Percentiles rank a stretch among this genome's conserved stretches.
phyloP scores from a whole-genome alignment of 495 filamentous ascomycete genomes.

The Hamigera avellanea region DNA sequence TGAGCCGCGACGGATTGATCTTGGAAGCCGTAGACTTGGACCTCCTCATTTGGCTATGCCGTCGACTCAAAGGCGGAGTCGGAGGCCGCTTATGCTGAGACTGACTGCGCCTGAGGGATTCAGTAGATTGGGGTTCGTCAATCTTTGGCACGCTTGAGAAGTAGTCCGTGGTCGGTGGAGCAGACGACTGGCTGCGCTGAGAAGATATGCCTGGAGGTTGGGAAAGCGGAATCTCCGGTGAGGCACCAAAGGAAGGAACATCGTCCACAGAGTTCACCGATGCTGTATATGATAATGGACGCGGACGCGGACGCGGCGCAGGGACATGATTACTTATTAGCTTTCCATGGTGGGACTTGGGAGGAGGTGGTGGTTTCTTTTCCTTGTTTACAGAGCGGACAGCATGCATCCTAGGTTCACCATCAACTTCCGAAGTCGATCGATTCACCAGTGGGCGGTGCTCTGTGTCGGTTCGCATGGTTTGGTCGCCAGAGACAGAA shows the following conservation, averaged over 20 bases:
- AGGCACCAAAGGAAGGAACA: too few species aligned
- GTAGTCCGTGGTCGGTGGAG: conserved; percentile 28
- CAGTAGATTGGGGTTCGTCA: conserved; percentile 9
- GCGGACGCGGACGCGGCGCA: too few species aligned
- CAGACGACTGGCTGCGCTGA: conserved; percentile 29
- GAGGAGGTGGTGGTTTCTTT: conserved; percentile 43
- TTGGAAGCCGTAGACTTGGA: conserved; percentile 27
- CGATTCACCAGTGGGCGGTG: conserved; percentile 23
- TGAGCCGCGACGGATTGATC: conserved; percentile 20
- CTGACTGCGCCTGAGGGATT: conserved; percentile 22
- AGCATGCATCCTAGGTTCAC: conserved; percentile 24
- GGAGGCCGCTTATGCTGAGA: conserved; percentile 36
- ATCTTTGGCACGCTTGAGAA: conserved; percentile 11
- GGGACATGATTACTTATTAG: conserved; percentile 34
- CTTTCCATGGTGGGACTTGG: conserved; percentile 57
- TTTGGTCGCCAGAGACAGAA: conserved; percentile 15
- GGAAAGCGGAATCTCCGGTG: too few species aligned
- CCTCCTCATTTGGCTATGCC: conserved; percentile 35
- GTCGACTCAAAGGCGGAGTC: conserved; percentile 36
- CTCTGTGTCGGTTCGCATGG: conserved; percentile 16
- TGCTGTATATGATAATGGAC: too few species aligned
- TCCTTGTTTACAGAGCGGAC: conserved; percentile 15
- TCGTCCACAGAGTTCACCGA: too few species aligned
- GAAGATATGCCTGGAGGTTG: conserved; percentile 5
- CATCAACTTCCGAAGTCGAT: conserved; percentile 18